Evolutionary conservation across 345 rosid genomes (phyloP).

Genomic region (Acer yangbiense): DNA sequence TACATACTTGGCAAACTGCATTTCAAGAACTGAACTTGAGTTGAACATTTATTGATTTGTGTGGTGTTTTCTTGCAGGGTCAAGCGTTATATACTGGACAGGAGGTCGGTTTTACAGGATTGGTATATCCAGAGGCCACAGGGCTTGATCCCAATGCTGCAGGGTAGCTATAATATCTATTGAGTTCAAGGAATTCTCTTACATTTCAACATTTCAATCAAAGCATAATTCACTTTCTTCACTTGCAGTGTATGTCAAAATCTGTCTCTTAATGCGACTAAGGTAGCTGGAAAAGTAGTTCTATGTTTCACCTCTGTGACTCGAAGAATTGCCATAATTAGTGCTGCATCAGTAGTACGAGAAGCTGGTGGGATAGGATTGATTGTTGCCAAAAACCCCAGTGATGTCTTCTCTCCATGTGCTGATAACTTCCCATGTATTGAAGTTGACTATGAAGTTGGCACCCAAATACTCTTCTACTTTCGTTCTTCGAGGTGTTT

Average conservation of each 20-base stretch:
- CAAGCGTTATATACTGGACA: constrained; percentile 48
- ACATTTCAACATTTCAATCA: neutral
- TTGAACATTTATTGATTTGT: neutral
- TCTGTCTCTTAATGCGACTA: constrained; percentile 35
- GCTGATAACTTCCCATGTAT: constrained; percentile 45
- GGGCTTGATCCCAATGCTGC: constrained; percentile 34
- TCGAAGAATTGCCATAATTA: constrained; percentile 10
- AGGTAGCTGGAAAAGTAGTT: constrained; percentile 54
- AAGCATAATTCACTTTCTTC: neutral
- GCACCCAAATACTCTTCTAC: constrained; percentile 62
- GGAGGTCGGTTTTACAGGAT: constrained; percentile 38
- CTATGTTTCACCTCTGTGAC: constrained; percentile 45
- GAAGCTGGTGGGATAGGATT: constrained; percentile 50
- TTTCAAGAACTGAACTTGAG: neutral
- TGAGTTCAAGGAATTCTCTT: constrained; percentile 1
- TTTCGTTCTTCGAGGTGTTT: constrained; percentile 49
- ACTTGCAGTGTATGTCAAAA: constrained; percentile 41
- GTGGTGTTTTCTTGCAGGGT: constrained; percentile 41
- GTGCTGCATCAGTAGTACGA: constrained; percentile 30
- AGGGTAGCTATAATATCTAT: constrained; percentile 28
- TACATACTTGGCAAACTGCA: neutral
- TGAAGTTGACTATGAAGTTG: constrained; percentile 65
- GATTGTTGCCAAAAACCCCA: constrained; percentile 57
- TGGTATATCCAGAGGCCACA: constrained; percentile 44
- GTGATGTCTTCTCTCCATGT: constrained; percentile 38